Percentiles rank a stretch among this genome's conserved stretches.
phyloP scores from a whole-genome alignment of 2,329 filamentous ascomycete species.

The Trichoderma arundinaceum region DNA sequence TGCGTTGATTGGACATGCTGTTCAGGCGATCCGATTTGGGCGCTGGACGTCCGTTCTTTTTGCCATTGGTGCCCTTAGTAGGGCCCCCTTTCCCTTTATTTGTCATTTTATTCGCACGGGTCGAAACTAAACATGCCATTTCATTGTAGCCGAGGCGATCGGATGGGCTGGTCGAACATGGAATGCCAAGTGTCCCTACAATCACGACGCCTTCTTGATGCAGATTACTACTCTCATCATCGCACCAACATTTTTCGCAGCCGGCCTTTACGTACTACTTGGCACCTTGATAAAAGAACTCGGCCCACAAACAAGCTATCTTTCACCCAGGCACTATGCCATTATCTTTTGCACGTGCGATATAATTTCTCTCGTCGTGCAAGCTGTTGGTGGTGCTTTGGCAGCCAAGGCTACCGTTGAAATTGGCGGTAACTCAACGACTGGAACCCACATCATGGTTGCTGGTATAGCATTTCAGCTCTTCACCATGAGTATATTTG shows the following conservation, averaged over 20 bases:
- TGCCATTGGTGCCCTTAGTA: constrained; percentile 13
- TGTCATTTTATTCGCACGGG: too few relatives aligned
- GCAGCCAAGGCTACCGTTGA: constrained; percentile 13
- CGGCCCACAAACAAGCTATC: constrained; percentile 42
- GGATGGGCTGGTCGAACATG: constrained; percentile 57
- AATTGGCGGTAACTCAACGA: background rate
- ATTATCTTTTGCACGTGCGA: constrained; percentile 37
- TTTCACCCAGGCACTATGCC: constrained; percentile 35
- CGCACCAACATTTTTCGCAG: constrained; percentile 57
- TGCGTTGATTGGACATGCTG: background rate
- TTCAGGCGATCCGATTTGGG: background rate
- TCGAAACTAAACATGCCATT: background rate
- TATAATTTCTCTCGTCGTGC: constrained; percentile 19
- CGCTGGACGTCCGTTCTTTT: constrained; percentile 11
- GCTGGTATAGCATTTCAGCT: constrained; percentile 14
- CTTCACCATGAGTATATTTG: constrained; percentile 9
- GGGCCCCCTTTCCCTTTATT: background rate
- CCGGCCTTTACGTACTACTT: constrained; percentile 56
- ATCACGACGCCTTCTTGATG: constrained; percentile 54
- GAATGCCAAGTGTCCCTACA: constrained; percentile 56
- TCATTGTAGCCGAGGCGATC: constrained; percentile 45
- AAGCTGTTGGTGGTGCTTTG: constrained; percentile 16
- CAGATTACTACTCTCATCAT: constrained; percentile 55
- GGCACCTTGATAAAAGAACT: constrained; percentile 53
- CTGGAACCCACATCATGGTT: constrained; percentile 13